phyloP scores from a whole-genome alignment of 305 asterid species.

The Rubia balearica region DNA sequence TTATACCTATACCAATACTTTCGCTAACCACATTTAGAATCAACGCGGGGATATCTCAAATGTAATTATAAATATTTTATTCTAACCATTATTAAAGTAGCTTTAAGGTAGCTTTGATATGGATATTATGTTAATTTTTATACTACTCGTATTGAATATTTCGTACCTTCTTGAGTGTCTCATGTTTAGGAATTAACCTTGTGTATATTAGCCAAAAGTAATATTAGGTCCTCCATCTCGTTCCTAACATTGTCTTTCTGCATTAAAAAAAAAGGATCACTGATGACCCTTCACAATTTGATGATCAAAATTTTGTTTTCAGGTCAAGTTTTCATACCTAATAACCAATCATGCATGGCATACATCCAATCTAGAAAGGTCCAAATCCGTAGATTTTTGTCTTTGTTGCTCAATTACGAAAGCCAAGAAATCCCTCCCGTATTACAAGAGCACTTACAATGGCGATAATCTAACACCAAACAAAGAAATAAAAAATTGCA shows the following conservation, averaged over 20 bases:
- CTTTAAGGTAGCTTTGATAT: too few species aligned
- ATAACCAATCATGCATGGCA: conserved; percentile 97
- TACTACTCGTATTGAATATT: too few species aligned
- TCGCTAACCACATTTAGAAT: too few species aligned
- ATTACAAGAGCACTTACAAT: conserved; percentile 66
- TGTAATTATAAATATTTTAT: too few species aligned
- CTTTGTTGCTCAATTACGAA: conserved; percentile 65
- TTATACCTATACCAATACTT: too few species aligned
- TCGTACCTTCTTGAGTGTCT: conserved; percentile 71
- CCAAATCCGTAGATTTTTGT: conserved; percentile 77
- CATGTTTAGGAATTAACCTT: conserved; percentile 89
- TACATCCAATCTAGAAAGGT: conserved; percentile 97
- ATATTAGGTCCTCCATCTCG: conserved; percentile 86
- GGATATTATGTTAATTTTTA: too few species aligned
- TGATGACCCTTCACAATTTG: conserved; percentile 19
- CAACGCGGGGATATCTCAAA: too few species aligned
- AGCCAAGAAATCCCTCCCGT: conserved; percentile 81
- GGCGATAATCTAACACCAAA: conserved; percentile 70
- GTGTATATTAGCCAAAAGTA: conserved; percentile 85
- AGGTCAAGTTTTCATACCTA: conserved; percentile 56
- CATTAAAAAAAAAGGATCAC: conserved; percentile 14
- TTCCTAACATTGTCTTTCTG: conserved; percentile 97
- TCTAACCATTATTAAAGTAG: too few species aligned
- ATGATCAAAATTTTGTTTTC: conserved; percentile 16
- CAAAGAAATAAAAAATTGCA: conserved; percentile 13